These are phyloP conservation scores for Raphanus raphanistrum DNA, from an alignment of 345 rosid species.

Conservation along the genomic window DNA sequence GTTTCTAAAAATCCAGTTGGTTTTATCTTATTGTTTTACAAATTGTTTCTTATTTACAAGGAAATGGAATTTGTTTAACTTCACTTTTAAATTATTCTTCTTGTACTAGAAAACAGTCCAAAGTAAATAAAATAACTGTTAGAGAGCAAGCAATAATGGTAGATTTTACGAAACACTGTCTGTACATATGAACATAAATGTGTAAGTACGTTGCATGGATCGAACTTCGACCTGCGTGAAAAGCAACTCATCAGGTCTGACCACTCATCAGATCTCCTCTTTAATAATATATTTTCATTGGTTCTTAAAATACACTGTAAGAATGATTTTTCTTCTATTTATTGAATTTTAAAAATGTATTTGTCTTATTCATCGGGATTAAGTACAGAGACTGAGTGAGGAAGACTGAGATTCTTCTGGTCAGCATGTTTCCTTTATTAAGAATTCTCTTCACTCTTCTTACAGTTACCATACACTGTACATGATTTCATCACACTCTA, in stretches of 20 bases:
- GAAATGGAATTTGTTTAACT: background rate
- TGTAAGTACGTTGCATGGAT: slow-evolving; percentile 58
- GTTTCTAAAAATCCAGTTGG: background rate
- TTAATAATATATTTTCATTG: background rate
- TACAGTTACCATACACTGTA: slow-evolving; percentile 40
- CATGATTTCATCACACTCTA: slow-evolving; percentile 37
- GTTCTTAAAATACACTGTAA: slow-evolving; percentile 4
- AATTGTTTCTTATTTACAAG: background rate
- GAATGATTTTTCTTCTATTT: background rate
- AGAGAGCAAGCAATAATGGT: slow-evolving; percentile 28
- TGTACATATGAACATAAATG: slow-evolving; percentile 19
- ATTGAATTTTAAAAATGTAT: background rate
- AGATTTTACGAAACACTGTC: slow-evolving; percentile 30
- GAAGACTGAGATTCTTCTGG: slow-evolving; percentile 49
- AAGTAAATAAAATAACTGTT: slow-evolving; percentile 16
- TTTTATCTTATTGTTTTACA: slow-evolving; percentile 6
- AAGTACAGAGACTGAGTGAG: slow-evolving; percentile 27
- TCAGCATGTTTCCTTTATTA: slow-evolving; percentile 36
- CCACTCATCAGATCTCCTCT: slow-evolving; percentile 40
- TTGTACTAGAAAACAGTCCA: slow-evolving; percentile 5
- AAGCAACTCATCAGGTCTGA: slow-evolving; percentile 57
- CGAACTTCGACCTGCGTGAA: slow-evolving; percentile 65
- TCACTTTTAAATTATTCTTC: background rate
- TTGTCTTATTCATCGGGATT: slow-evolving; percentile 21
- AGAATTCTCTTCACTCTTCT: slow-evolving; percentile 27